Evolutionary conservation across 805 yeast genomes (phyloP).

Genomic region (Saturnispora serradocipensis): DNA sequence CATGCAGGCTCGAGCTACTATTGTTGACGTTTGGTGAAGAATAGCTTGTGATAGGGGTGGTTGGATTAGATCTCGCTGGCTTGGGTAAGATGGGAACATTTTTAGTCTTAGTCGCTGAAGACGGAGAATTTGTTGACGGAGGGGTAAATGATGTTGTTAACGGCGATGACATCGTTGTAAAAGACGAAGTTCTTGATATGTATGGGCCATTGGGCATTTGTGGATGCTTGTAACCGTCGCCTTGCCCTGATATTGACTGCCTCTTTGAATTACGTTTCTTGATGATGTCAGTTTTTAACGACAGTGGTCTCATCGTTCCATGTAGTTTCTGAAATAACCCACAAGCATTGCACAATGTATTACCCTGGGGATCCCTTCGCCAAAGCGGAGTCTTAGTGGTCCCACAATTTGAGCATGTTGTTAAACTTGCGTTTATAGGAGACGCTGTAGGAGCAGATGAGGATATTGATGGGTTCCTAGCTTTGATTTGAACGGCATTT

Average conservation of each 20-base stretch:
- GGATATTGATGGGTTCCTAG: slow-evolving; percentile 6
- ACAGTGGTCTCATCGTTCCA: slow-evolving; percentile 52
- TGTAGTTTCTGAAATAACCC: slow-evolving; percentile 52
- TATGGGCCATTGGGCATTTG: slow-evolving; percentile 1
- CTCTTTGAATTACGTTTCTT: slow-evolving; percentile 45
- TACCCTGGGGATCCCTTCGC: slow-evolving; percentile 51
- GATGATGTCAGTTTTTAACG: slow-evolving; percentile 63
- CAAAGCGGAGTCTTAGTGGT: slow-evolving; percentile 54
- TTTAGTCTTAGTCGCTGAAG: slow-evolving; percentile 14
- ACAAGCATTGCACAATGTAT: slow-evolving; percentile 57
- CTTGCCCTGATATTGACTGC: slow-evolving; percentile 19
- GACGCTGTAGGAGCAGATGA: slow-evolving; percentile 4
- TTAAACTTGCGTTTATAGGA: slow-evolving; percentile 1
- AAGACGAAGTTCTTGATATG: neutral
- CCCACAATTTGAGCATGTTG: slow-evolving; percentile 44
- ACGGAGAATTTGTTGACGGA: slow-evolving; percentile 7
- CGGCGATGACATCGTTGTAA: slow-evolving; percentile 7
- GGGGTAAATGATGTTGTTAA: slow-evolving; percentile 1
- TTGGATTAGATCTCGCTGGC: slow-evolving; percentile 20
- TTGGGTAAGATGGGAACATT: slow-evolving; percentile 30
- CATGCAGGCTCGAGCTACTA: neutral
- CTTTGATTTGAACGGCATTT: slow-evolving; percentile 7
- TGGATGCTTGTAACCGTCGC: slow-evolving; percentile 13
- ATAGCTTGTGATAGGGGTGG: slow-evolving; percentile 17
- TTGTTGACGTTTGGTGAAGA: slow-evolving; percentile 1